Evolutionary conservation across 1,139 yeast genomes (phyloP), one percentile per base, ranked within the genome.

Genomic region (Sugiyamaella paludigena): DNA sequence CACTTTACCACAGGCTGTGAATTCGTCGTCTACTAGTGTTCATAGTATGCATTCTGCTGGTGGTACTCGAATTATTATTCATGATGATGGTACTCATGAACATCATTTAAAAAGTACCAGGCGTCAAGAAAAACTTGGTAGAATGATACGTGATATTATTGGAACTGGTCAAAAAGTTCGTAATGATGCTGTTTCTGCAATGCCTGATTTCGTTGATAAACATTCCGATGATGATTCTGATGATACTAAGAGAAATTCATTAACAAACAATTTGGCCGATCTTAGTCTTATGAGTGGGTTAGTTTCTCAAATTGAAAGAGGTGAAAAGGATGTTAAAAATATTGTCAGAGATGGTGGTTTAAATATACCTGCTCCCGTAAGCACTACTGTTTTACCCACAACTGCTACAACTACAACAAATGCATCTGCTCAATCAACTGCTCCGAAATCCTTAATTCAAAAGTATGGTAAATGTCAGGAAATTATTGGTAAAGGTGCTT

Each of bases 231-330:
- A 55, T 4, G 53, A 50, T 16, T 53, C 47, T 45, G 55, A 45
- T 16, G 54, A 49, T 32, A 5, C 43, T 28, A 39, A 36, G 12
- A n/a, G n/a, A n/a, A n/a, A n/a, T n/a, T n/a, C n/a, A n/a, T 32
- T 12, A 9, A 32, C 12, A 5, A 15, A 39, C n/a, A 29, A 34
- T 10, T 15, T 36, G 3, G 32, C 38, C 2, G 53, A 75, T 64
- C 94, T 96, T 11, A 83, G 95, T 9, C 74, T 91, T 47, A 82
- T 91, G 67, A 83, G 92, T 11, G 91, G 95, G 0, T 77, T 88
- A 51, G 83, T 89, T n/a, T 77, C 72, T 52, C 89, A 84, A 62
- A 80, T 84, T 52, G 78, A 80, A 51, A 54, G 55, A 15, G 62
- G 62, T 32, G 60, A 58, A 37, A 49, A 53, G 43, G 60, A 58